Evolutionary conservation across 2,329 filamentous ascomycete genomes (phyloP).

Genomic region (Colletotrichum melonis): DNA sequence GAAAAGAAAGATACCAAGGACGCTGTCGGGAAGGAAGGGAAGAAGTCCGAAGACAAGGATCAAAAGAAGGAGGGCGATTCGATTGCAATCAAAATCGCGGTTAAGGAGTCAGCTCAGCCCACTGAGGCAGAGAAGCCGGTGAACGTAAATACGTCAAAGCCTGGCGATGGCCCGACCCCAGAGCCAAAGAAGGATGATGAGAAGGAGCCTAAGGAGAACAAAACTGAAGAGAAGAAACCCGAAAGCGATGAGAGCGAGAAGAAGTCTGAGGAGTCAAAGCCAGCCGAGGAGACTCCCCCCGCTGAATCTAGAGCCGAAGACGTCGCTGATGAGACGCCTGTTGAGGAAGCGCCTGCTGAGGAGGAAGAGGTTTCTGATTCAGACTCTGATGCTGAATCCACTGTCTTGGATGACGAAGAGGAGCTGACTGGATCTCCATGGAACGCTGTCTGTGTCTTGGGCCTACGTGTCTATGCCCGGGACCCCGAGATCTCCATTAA

Average conservation of each 20-base stretch:
- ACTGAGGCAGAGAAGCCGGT: background rate
- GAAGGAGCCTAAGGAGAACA: background rate
- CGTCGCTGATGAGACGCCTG: background rate
- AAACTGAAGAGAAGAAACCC: background rate
- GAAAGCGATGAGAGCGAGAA: slow-evolving; percentile 1
- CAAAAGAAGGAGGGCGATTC: slow-evolving; percentile 35
- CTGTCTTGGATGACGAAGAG: slow-evolving; percentile 31
- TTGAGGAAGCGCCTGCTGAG: slow-evolving; percentile 29
- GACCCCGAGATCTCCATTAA: slow-evolving; percentile 48
- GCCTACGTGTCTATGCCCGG: slow-evolving; percentile 51
- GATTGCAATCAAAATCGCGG: slow-evolving; percentile 18
- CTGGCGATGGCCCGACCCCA: background rate
- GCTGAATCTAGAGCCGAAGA: background rate
- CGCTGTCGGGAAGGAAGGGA: slow-evolving; percentile 3
- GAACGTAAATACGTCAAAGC: background rate
- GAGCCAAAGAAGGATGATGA: slow-evolving; percentile 24
- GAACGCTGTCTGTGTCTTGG: slow-evolving; percentile 56
- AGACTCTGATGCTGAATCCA: slow-evolving; percentile 16
- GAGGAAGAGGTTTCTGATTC: slow-evolving; percentile 27
- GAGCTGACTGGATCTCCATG: slow-evolving; percentile 43
- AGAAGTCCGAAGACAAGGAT: slow-evolving; percentile 36
- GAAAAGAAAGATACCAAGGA: slow-evolving; percentile 35
- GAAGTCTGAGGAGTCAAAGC: slow-evolving; percentile 13
- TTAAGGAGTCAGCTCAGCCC: slow-evolving; percentile 17
- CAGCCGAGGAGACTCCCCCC: background rate